Conservation (phyloP, 495 filamentous ascomycete species). For the Oleoguttula mirabilis region DNA sequence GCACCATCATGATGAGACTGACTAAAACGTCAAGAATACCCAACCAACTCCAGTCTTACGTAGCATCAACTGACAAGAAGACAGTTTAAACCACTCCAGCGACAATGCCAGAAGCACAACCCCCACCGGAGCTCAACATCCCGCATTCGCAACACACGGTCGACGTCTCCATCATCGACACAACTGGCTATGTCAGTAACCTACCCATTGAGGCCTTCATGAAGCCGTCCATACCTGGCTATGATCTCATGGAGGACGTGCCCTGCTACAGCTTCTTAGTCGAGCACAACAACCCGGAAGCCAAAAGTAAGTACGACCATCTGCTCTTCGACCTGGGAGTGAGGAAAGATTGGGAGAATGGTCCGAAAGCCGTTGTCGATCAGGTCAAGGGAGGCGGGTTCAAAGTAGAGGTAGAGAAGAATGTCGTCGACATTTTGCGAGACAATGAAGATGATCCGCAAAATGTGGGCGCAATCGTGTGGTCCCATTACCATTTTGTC, state of each 20-base stretch:
- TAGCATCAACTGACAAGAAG: too few relatives aligned
- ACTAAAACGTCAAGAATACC: too few relatives aligned
- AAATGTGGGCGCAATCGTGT: constrained; percentile 46
- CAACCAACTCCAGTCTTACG: too few relatives aligned
- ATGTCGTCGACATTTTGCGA: constrained; percentile 40
- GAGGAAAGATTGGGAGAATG: constrained; percentile 39
- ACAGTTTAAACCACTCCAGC: too few relatives aligned
- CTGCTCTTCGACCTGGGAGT: constrained; percentile 50
- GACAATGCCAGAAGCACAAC: constrained; percentile 6
- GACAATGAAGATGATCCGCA: constrained; percentile 34
- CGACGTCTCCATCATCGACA: constrained; percentile 44
- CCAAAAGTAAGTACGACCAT: constrained; percentile 26
- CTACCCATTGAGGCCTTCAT: constrained; percentile 25
- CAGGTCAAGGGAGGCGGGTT: constrained; percentile 19
- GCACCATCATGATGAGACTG: too few relatives aligned
- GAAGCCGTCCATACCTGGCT: constrained; percentile 8
- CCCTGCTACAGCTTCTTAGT: constrained; percentile 43
- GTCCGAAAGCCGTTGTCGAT: constrained; percentile 28
- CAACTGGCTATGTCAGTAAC: constrained; percentile 30
- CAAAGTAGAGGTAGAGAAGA: constrained; percentile 33
- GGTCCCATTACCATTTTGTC: constrained; percentile 25
- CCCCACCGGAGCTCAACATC: constrained; percentile 34
- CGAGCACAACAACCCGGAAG: constrained; percentile 34
- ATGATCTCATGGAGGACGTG: constrained; percentile 31
- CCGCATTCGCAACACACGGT: constrained; percentile 37